Conservation (phyloP, 768 basidiomycete genomes). For the Dentipellis fragilis region DNA sequence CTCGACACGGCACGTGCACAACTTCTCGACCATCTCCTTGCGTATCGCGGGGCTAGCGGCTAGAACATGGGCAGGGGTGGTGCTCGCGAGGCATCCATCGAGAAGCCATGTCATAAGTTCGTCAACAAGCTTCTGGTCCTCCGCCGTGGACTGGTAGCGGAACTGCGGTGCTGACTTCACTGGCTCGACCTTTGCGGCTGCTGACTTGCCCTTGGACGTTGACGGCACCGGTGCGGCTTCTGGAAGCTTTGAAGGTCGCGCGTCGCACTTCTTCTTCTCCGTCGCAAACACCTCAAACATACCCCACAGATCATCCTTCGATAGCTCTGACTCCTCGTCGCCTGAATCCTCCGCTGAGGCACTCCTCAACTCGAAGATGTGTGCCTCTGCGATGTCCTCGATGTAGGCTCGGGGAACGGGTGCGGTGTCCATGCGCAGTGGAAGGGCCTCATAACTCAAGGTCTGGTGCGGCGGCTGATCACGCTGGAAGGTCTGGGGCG, state of each 20-base stretch:
- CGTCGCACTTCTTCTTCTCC: background rate
- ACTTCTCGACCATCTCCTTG: background rate
- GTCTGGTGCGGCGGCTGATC: background rate
- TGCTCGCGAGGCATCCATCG: background rate
- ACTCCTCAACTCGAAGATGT: background rate
- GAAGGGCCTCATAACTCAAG: background rate
- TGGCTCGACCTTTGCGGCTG: background rate
- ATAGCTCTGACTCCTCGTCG: background rate
- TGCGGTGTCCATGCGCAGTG: background rate
- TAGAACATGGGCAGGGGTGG: background rate
- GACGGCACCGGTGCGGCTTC: background rate
- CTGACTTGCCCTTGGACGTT: background rate
- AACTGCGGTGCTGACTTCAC: background rate
- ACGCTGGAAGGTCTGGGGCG: background rate
- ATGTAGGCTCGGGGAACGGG: background rate
- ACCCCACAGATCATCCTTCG: background rate
- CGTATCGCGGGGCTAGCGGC: background rate
- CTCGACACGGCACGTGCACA: background rate
- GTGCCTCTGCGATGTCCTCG: background rate
- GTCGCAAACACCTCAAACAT: background rate
- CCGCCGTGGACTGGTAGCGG: background rate
- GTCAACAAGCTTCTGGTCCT: background rate
- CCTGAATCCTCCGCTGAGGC: background rate
- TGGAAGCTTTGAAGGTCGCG: background rate
- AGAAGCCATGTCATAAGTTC: background rate